These are phyloP conservation scores for Capsicum pubescens DNA, from an alignment of 257 asterid species.

Conservation along the genomic window DNA sequence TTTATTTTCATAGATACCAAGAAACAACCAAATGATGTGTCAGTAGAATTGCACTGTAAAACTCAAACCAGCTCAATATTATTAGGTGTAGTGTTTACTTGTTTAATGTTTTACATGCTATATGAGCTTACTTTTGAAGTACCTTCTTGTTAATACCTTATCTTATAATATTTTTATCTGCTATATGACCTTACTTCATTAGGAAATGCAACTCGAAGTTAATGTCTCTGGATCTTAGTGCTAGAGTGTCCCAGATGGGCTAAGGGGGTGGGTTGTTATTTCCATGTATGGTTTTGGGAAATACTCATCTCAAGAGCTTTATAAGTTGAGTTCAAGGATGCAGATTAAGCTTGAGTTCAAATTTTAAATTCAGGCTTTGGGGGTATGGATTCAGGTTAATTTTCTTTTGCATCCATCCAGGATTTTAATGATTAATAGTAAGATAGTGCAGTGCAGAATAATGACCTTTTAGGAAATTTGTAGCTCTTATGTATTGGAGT, in stretches of 20 bases:
- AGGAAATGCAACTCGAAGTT: conserved; percentile 23
- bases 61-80: conserved; percentile 5
- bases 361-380: conserved; percentile 3
- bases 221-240: neutral
- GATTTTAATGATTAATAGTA: conserved; percentile 17
- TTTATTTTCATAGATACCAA: conserved; percentile 4
- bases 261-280: neutral
- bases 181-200: neutral
- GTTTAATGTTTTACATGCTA: neutral
- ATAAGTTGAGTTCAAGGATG: neutral
- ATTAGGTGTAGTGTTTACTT: neutral
- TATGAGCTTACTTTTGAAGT: neutral
- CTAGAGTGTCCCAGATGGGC: conserved; percentile 12
- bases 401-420: conserved; percentile 6
- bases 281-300: neutral
- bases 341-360: conserved; percentile 4
- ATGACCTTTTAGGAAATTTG: neutral
- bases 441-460: neutral
- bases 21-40: neutral
- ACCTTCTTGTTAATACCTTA: conserved; percentile 6
- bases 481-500: neutral
- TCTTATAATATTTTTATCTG: neutral
- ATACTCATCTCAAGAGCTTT: conserved; percentile 12
- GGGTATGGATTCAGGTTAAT: conserved; percentile 13
- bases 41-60: neutral